phyloP scores from a whole-genome alignment of 352 stramenopile species.

The Phytophthora pluvialis region DNA sequence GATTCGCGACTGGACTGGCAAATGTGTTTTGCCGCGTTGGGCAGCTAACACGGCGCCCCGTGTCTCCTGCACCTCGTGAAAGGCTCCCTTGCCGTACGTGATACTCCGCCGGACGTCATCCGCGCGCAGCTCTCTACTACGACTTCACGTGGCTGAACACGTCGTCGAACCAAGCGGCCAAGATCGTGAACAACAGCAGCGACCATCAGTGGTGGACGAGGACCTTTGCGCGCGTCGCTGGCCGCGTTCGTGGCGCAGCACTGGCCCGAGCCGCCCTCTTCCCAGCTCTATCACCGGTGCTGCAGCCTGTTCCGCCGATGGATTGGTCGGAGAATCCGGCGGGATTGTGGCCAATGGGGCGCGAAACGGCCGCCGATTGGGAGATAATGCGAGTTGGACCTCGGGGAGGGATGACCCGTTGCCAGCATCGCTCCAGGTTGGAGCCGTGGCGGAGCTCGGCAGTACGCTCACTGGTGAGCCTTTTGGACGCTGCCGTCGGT shows the following conservation, averaged over 20 bases:
- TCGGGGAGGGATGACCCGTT: slow-evolving; percentile 26
- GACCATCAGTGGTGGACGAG: slow-evolving; percentile 57
- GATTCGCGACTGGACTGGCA: slow-evolving; percentile 92
- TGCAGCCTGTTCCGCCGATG: slow-evolving; percentile 14
- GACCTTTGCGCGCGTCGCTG: slow-evolving; percentile 42
- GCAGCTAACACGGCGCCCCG: slow-evolving; percentile 76
- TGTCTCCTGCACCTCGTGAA: slow-evolving; percentile 89
- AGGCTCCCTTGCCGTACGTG: slow-evolving; percentile 56
- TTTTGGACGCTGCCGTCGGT: background rate
- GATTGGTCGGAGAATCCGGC: slow-evolving; percentile 25
- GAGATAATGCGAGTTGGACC: slow-evolving; percentile 11
- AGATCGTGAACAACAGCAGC: slow-evolving; percentile 34
- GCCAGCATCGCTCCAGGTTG: too few species aligned
- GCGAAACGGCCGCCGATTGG: slow-evolving; percentile 18
- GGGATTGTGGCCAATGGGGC: slow-evolving; percentile 19
- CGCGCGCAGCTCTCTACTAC: slow-evolving; percentile 81
- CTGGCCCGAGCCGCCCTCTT: slow-evolving; percentile 17
- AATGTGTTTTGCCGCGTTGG: slow-evolving; percentile 93
- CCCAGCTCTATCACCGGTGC: slow-evolving; percentile 16
- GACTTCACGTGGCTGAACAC: slow-evolving; percentile 83
- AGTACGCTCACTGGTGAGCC: background rate
- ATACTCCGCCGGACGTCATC: slow-evolving; percentile 47
- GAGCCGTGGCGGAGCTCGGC: background rate
- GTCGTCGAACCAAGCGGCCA: slow-evolving; percentile 52
- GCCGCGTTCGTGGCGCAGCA: slow-evolving; percentile 51